These are phyloP conservation scores for Boeremia lycopersici DNA, from an alignment of 2,329 filamentous ascomycete species.

Conservation along the genomic window DNA sequence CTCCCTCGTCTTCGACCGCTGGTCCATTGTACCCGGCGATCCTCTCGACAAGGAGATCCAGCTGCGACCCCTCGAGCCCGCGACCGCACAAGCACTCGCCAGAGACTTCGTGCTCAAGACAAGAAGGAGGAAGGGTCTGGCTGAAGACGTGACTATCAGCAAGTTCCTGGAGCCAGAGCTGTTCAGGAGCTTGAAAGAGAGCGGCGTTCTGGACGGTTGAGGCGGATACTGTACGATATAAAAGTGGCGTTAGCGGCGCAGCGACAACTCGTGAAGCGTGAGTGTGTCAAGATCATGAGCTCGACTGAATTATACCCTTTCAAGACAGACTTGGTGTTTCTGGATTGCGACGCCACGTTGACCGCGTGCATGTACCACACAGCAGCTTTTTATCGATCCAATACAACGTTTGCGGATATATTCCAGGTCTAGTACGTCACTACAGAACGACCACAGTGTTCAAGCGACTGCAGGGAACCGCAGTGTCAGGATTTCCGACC, in stretches of 20 bases:
- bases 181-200: conserved; percentile 85
- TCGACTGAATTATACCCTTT: conserved; percentile 13
- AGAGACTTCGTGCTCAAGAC: conserved; percentile 98
- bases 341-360: not conserved
- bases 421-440: too few relatives aligned
- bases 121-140: conserved; percentile 86
- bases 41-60: conserved; percentile 87
- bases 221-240: conserved; percentile 12
- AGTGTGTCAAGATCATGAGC: not conserved
- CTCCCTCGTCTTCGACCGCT: conserved; percentile 91
- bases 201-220: conserved; percentile 75
- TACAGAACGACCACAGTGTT: too few relatives aligned
- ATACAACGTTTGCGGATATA: too few relatives aligned
- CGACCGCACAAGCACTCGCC: conserved; percentile 84
- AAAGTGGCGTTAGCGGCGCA: conserved; percentile 6
- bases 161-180: conserved; percentile 97
- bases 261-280: not conserved
- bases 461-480: too few relatives aligned
- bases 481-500: too few relatives aligned
- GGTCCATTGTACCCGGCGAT: conserved; percentile 95
- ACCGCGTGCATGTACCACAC: not conserved
- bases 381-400: too few relatives aligned
- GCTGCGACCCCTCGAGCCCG: conserved; percentile 83
- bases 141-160: conserved; percentile 92
- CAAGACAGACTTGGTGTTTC: not conserved